These are phyloP conservation scores for Oryza punctata DNA, from an alignment of 176 grass and related monocot genomes.

Conservation along the genomic window DNA sequence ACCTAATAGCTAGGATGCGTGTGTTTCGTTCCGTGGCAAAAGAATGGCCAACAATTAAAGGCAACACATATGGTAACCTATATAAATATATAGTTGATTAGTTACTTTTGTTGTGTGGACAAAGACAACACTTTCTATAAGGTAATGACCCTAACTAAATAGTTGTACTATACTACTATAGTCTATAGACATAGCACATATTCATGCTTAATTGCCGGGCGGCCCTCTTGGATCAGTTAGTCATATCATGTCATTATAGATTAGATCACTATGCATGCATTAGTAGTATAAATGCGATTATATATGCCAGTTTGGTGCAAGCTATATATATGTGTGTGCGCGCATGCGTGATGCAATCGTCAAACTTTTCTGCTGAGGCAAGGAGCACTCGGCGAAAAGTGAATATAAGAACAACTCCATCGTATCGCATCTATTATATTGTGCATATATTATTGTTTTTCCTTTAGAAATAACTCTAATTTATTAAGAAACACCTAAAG, in stretches of 20 bases:
- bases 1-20: not conserved
- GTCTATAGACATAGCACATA: not conserved
- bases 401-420: not conserved
- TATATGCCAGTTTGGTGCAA: too few relatives aligned
- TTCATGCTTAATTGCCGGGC: not conserved
- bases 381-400: not conserved
- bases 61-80: not conserved
- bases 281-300: too few relatives aligned
- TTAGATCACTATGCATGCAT: not conserved
- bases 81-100: not conserved
- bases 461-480: not conserved
- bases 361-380: not conserved
- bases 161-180: not conserved
- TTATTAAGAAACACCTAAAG: too few relatives aligned
- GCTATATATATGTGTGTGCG: too few relatives aligned
- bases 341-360: not conserved
- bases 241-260: not conserved
- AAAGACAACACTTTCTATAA: not conserved
- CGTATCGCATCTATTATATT: not conserved
- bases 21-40: not conserved
- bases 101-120: not conserved
- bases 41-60: not conserved
- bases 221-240: not conserved
- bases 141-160: not conserved
- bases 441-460: not conserved